Percentiles rank a stretch among this genome's conserved stretches.
Conservation (phyloP, 192 early-diverging fungal genomes). For the Chytriomyces hyalinus region DNA sequence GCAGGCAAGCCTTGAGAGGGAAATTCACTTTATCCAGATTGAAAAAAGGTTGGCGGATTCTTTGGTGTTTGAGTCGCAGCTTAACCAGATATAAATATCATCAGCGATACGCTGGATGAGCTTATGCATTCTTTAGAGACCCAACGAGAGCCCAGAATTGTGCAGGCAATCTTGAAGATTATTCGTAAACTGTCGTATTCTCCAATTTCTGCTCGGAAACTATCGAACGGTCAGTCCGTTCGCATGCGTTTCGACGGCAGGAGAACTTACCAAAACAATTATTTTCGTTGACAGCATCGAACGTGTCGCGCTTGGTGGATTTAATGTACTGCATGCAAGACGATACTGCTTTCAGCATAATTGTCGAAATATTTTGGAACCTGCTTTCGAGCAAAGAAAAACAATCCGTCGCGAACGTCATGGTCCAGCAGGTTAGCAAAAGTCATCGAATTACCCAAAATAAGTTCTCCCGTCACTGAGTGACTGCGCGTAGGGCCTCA, state of each 20-base stretch:
- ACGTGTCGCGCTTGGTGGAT: conserved; percentile 1
- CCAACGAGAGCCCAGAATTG: neutral
- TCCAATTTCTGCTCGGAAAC: neutral
- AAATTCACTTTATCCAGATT: conserved; percentile 26
- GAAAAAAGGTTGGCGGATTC: conserved; percentile 15
- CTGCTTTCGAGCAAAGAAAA: conserved; percentile 25
- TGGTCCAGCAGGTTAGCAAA: neutral
- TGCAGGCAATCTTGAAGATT: conserved; percentile 15
- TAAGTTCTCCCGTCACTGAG: neutral
- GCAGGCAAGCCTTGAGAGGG: conserved; percentile 1
- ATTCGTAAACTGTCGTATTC: conserved; percentile 4
- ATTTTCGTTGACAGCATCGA: conserved; percentile 1
- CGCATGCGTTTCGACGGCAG: neutral
- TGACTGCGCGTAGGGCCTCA: too few relatives aligned
- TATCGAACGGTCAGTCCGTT: neutral
- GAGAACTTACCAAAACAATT: neutral
- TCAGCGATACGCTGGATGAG: conserved; percentile 1
- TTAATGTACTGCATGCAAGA: conserved; percentile 4
- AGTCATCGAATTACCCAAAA: neutral
- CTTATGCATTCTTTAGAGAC: neutral
- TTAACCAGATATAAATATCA: neutral
- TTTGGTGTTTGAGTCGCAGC: too few relatives aligned
- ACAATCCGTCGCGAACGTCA: conserved; percentile 1
- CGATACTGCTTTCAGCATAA: neutral
- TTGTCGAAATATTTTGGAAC: conserved; percentile 33